Evolutionary conservation across 495 filamentous ascomycete species (phyloP), one percentile per base, ranked within the genome.

Genomic region (Penicillium robsamsonii): DNA sequence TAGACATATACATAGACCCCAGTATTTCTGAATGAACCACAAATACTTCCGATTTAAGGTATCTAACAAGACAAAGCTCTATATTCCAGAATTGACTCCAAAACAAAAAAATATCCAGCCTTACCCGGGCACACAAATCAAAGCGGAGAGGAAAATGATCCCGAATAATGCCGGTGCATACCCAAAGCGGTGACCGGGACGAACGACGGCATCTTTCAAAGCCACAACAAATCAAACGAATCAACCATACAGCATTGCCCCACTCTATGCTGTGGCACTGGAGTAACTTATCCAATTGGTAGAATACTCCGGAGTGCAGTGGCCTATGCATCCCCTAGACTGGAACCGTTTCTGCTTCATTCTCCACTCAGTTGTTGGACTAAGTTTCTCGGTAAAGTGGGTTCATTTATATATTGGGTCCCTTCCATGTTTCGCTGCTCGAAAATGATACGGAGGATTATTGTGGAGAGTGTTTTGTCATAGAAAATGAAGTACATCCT

Each of bases 301-400:
- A 15, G 35, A 18, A 22, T 15, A 31, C 49, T 52, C 35, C n/a
- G 30, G 9, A 47, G 20, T 9, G 22, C 18, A 35, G 20, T 25
- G 15, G 13, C 13, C 35, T 38, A 31, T 52, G 53, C 56, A 65
- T 45, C 53, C 38, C 27, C 53, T 24, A 18, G 9, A 33, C 18
- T 47, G 45, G 45, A 47, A 38, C n/a, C 30, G 18, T 35, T 20
- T 31, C 47, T 35, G 18, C 22, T 50, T 46, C n/a, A n/a, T 17
- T 38, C 56, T 43, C 61, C 55, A 45, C 50, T 25, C n/a, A 20
- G 43, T 47, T 24, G n/a, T 20, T 25, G 15, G 25, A 27, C 24
- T 27, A 58, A 50, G n/a, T 48, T 37, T 55, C 20, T 55, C 44
- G 53, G 44, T 37, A 55, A 55, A 55, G 25, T 51, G 49, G 24